phyloP scores from a whole-genome alignment of 2,329 filamentous ascomycete species.

The Fusarium setosum region DNA sequence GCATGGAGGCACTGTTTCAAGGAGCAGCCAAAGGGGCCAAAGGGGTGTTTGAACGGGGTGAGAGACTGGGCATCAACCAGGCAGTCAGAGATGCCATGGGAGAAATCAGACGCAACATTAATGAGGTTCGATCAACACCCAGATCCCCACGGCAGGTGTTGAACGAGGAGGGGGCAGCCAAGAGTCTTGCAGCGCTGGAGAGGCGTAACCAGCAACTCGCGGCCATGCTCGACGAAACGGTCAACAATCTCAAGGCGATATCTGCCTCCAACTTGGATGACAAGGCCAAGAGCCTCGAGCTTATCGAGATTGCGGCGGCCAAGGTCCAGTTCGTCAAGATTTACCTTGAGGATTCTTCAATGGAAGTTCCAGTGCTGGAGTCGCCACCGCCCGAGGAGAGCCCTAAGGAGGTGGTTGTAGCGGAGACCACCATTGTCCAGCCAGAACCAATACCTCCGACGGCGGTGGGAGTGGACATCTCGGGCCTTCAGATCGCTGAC shows the following conservation, averaged over 20 bases:
- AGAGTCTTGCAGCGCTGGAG: conserved; percentile 65
- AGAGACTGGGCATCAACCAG: conserved; percentile 83
- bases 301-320: conserved; percentile 69
- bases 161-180: conserved; percentile 47
- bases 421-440: conserved; percentile 18
- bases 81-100: conserved; percentile 84
- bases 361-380: conserved; percentile 57
- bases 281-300: conserved; percentile 61
- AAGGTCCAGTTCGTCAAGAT: conserved; percentile 74
- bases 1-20: conserved; percentile 78
- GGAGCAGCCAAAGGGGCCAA: conserved; percentile 82
- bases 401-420: conserved; percentile 19
- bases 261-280: conserved; percentile 63
- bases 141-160: conserved; percentile 51
- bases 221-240: conserved; percentile 74
- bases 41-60: conserved; percentile 77
- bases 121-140: conserved; percentile 63
- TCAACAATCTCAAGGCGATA: conserved; percentile 70
- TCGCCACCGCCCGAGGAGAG: conserved; percentile 26
- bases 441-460: conserved; percentile 22
- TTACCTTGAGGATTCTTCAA: conserved; percentile 68
- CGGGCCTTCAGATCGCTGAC: conserved; percentile 33
- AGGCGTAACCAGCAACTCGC: conserved; percentile 75
- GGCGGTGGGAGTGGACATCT: conserved; percentile 26
- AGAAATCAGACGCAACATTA: conserved; percentile 82